A percentile compares a stretch with the other conserved stretches of the same genome.
Conservation (phyloP, 139 green algal species). For the Edaphochlamys debaryana region DNA sequence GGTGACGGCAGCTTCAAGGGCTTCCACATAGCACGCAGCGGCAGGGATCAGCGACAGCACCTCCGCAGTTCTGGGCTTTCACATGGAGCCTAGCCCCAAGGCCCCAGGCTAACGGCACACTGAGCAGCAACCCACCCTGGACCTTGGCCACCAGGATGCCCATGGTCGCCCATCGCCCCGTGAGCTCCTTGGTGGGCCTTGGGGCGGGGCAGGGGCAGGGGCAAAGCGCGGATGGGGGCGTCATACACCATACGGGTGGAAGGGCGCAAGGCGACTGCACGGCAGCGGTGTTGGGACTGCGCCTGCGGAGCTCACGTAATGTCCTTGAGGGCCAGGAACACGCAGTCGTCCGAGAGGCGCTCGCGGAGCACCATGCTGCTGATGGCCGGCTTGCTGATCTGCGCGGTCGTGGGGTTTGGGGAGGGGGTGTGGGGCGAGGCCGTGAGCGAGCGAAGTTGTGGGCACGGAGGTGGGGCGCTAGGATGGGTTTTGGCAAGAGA, state of each 20-base stretch:
- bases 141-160: constrained; percentile 37
- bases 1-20: background rate
- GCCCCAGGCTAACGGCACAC: background rate
- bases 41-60: background rate
- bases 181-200: constrained; percentile 4
- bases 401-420: background rate
- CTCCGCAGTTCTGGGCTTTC: background rate
- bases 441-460: background rate
- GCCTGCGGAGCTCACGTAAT: constrained; percentile 10
- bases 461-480: background rate
- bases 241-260: background rate
- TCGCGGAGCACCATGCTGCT: constrained; percentile 37
- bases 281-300: no score
- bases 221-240: background rate
- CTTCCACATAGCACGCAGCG: background rate
- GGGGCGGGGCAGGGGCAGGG: no score
- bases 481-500: no score
- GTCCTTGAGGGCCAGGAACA: constrained; percentile 37
- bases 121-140: constrained; percentile 24
- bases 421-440: background rate
- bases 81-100: background rate
- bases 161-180: constrained; percentile 41
- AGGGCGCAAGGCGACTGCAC: background rate
- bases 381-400: constrained; percentile 36
- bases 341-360: constrained; percentile 21